Base-by-base conservation (phyloP, 129 eudicot genomes). In the Flaveria bidentis region DNA sequence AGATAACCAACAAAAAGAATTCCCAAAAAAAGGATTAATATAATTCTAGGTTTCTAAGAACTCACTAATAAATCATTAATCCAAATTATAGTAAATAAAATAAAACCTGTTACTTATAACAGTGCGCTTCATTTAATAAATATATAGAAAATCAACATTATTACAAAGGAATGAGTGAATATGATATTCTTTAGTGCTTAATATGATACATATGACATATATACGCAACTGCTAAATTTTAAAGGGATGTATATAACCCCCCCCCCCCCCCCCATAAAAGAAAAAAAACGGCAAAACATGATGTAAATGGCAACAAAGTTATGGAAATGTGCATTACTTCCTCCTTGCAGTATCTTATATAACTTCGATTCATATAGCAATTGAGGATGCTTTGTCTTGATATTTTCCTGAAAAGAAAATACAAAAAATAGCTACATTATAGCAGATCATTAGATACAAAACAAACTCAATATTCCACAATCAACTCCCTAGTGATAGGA, bases 381-480 rank as follows among this genome's bases (percentile, higher is more conserved):
- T 47, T 90, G 98, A 50, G 98, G 98, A 82, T 92, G 98, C 81
- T 88, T 92, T 11, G 98, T 92, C 84, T 88, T 90, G 61, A 86
- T 82, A 80, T 87, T 92, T 90, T 92, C 98, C 96, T 90, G 90
- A 52, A 25, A 74, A 75, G 6, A 71, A 65, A 23, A 71, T 41
- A 67, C 55, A 79, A 30, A 22, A n/a, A 26, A 47, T 25, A 10
- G 72, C 7, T 73, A 57, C 45, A 56, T 63, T 17, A 62, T 13
- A 47, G 23, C 30, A n/a, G 16, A 18, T 1, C 30, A 49, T 13
- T 78, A 39, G 16, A 25, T 17, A 33, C 42, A 50, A 10, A 72
- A 68, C 62, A 53, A 65, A 26, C 15, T 18, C 17, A 15, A 30
- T 71, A 71, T 33, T 20, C 56, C 33, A 68, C 56, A 68, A 68